phyloP scores from a whole-genome alignment of 768 basidiomycete species.

The Butyriboletus loyo region DNA sequence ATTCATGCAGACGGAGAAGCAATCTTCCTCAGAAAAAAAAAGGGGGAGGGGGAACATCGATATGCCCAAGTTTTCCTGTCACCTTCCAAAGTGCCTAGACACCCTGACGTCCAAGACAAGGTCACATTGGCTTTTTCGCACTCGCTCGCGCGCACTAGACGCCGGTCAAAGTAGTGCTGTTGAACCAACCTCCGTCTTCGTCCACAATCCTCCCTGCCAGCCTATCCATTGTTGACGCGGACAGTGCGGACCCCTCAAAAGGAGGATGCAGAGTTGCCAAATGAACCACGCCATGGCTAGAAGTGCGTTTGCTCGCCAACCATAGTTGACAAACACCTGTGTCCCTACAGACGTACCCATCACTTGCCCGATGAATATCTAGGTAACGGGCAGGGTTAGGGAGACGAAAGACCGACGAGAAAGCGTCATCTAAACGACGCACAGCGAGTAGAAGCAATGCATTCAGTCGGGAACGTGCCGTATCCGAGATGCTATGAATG shows the following conservation, averaged over 20 bases:
- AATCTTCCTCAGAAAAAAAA: neutral
- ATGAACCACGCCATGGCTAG: slow-evolving; percentile 57
- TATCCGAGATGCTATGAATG: slow-evolving; percentile 28
- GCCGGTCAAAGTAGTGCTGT: neutral
- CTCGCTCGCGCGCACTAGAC: neutral
- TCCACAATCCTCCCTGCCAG: slow-evolving; percentile 20
- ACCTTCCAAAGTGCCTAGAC: neutral
- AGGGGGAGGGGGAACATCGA: neutral
- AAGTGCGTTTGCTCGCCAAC: slow-evolving; percentile 62
- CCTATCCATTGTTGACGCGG: slow-evolving; percentile 49
- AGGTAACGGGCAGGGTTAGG: neutral
- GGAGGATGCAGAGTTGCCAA: slow-evolving; percentile 52
- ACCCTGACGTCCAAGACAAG: neutral
- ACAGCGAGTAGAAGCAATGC: slow-evolving; percentile 68
- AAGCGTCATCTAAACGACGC: slow-evolving; percentile 10
- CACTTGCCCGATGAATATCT: slow-evolving; percentile 72
- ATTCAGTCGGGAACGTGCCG: slow-evolving; percentile 66
- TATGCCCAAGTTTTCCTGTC: neutral
- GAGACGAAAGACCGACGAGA: neutral
- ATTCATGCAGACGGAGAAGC: no score
- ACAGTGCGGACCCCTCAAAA: slow-evolving; percentile 61
- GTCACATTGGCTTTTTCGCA: slow-evolving; percentile 3
- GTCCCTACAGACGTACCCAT: slow-evolving; percentile 78
- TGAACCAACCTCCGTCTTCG: neutral
- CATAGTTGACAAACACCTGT: slow-evolving; percentile 59